Conservation (phyloP, 2,329 filamentous ascomycete species). For the Knoxdaviesia proteae region DNA sequence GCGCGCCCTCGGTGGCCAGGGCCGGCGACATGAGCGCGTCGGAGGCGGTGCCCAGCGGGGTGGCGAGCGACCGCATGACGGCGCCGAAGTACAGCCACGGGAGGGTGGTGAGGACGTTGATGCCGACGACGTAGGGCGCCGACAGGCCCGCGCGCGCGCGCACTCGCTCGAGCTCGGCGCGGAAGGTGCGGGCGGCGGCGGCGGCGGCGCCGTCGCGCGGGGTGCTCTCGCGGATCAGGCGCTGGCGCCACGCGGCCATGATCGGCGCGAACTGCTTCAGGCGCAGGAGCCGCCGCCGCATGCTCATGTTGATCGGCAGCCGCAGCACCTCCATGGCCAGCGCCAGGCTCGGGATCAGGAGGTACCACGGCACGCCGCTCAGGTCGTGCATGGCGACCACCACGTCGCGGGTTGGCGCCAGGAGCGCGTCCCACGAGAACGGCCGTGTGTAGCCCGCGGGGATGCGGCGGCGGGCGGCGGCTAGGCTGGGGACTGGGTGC, state of each 20-base stretch:
- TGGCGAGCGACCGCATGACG: conserved; percentile 8
- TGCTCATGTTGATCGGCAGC: conserved; percentile 24
- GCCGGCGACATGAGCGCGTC: conserved; percentile 14
- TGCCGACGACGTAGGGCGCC: conserved; percentile 1
- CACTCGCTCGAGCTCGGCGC: conserved; percentile 5
- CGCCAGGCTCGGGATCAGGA: conserved; percentile 31
- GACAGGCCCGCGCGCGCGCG: conserved; percentile 11
- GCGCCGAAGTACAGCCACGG: conserved; percentile 7
- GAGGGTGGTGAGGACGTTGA: conserved; percentile 8
- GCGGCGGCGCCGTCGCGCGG: background rate
- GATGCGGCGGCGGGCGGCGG: no score
- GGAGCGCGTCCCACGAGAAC: conserved; percentile 3
- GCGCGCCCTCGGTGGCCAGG: conserved; percentile 25
- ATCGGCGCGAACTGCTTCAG: conserved; percentile 13
- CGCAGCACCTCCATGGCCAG: conserved; percentile 21
- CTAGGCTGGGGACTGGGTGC: no score
- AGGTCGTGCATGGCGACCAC: conserved; percentile 21
- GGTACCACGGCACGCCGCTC: conserved; percentile 28
- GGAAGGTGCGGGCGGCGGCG: background rate
- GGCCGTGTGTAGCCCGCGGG: no score
- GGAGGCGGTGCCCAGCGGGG: conserved; percentile 5
- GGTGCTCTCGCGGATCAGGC: background rate
- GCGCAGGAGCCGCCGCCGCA: conserved; percentile 11
- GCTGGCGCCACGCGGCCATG: conserved; percentile 8
- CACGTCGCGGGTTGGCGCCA: conserved; percentile 19